Conservation (phyloP, 495 filamentous ascomycete species). For the Tuber microsphaerosporum region DNA sequence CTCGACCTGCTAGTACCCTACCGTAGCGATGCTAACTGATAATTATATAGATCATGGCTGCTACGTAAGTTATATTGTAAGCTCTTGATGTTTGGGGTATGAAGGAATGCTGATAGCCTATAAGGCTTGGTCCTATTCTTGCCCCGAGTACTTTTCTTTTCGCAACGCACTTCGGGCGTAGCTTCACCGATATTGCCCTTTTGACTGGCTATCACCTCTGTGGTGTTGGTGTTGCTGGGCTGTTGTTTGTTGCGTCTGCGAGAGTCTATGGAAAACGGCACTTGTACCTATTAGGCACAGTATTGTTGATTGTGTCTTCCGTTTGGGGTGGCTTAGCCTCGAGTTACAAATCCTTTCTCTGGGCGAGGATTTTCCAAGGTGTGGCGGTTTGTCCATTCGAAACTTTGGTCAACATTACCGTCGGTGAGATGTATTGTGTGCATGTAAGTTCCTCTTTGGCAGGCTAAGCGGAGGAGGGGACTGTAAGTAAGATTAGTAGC, state of each 20-base stretch:
- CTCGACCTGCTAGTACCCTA: not conserved
- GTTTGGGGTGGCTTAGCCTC: constrained; percentile 69
- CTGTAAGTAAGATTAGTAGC: constrained; percentile 1
- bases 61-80: constrained; percentile 24
- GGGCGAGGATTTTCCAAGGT: constrained; percentile 68
- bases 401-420: constrained; percentile 65
- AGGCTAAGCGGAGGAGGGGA: not conserved
- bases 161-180: constrained; percentile 51
- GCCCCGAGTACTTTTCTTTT: constrained; percentile 78
- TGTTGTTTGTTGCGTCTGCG: constrained; percentile 79
- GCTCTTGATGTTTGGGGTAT: not conserved
- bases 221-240: constrained; percentile 70
- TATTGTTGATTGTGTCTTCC: constrained; percentile 63
- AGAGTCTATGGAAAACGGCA: constrained; percentile 89
- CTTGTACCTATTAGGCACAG: constrained; percentile 69
- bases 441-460: constrained; percentile 52
- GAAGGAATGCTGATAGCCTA: not conserved
- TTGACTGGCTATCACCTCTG: constrained; percentile 83
- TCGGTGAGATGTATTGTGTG: constrained; percentile 65
- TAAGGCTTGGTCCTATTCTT: constrained; percentile 65
- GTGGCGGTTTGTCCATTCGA: constrained; percentile 71
- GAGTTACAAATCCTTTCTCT: constrained; percentile 63
- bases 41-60: constrained; percentile 30
- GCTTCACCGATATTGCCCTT: constrained; percentile 66
- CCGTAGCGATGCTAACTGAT: constrained; percentile 10